Evolutionary conservation across 352 stramenopile genomes (phyloP).

Genomic region (Globisporangium camurandrum): DNA sequence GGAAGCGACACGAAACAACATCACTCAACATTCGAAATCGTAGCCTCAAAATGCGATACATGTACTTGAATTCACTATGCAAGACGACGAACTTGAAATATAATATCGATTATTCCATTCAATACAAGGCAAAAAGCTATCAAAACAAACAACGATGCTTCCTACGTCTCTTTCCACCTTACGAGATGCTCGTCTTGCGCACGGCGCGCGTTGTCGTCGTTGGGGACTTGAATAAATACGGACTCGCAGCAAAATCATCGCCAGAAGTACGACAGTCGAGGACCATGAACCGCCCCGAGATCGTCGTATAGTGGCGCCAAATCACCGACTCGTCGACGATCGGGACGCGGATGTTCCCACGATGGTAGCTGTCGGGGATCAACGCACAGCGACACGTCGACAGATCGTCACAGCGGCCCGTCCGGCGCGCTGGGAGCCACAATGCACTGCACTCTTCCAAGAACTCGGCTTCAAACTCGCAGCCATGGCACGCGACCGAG

Average conservation of each 20-base stretch:
- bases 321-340: constrained; percentile 70
- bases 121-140: too few relatives aligned
- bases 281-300: constrained; percentile 69
- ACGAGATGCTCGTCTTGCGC: constrained; percentile 31
- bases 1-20: too few relatives aligned
- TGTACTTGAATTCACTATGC: too few relatives aligned
- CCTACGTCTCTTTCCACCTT: too few relatives aligned
- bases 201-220: constrained; percentile 15
- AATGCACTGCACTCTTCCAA: constrained; percentile 55
- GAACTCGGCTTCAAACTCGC: constrained; percentile 74
- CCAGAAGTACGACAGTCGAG: constrained; percentile 17
- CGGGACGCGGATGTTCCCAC: constrained; percentile 50
- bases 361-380: constrained; percentile 70
- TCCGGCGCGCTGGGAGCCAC: constrained; percentile 61
- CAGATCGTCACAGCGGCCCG: constrained; percentile 37
- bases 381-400: constrained; percentile 57
- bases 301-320: constrained; percentile 61
- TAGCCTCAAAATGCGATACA: too few relatives aligned
- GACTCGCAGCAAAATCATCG: constrained; percentile 10
- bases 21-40: too few relatives aligned
- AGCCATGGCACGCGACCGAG: constrained; percentile 54
- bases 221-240: constrained; percentile 19
- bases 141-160: too few relatives aligned
- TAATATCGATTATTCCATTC: too few relatives aligned
- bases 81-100: too few relatives aligned